A percentile compares a stretch with the other conserved stretches of the same genome.
Conservation (phyloP, 257 asterid species). For the Plantago major region DNA sequence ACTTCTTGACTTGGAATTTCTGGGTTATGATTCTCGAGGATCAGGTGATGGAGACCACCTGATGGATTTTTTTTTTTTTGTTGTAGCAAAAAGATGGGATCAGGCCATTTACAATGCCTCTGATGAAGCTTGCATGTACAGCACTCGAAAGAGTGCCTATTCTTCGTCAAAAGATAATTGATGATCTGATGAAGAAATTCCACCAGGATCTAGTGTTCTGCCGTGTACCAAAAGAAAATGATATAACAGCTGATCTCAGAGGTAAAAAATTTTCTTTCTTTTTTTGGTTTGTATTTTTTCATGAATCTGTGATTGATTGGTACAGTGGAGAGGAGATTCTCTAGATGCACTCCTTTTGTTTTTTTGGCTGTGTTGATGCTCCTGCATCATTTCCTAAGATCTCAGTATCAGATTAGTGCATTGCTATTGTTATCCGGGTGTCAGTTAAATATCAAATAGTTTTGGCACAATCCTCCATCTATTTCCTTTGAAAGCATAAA, state of each 20-base stretch:
- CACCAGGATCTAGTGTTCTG: constrained; percentile 79
- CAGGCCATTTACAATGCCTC: constrained; percentile 94
- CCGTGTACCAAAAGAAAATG: constrained; percentile 74
- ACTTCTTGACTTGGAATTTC: not conserved
- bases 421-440: not conserved
- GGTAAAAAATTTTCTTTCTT: too few species aligned
- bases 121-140: constrained; percentile 87
- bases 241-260: constrained; percentile 44
- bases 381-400: too few species aligned
- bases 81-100: constrained; percentile 80
- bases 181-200: constrained; percentile 61
- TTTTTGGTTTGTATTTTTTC: not conserved
- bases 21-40: not conserved
- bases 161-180: constrained; percentile 54
- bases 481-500: too few species aligned
- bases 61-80: constrained; percentile 19
- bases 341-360: not conserved
- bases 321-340: not conserved
- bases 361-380: too few species aligned
- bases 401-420: too few species aligned
- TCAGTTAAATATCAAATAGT: too few species aligned
- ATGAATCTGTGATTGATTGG: not conserved
- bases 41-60: constrained; percentile 2
- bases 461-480: too few species aligned
- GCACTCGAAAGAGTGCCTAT: constrained; percentile 94